A percentile compares a stretch with the other conserved stretches of the same genome.
Conservation (phyloP, 2,329 filamentous ascomycete genomes). For the Pyricularia sp. region DNA sequence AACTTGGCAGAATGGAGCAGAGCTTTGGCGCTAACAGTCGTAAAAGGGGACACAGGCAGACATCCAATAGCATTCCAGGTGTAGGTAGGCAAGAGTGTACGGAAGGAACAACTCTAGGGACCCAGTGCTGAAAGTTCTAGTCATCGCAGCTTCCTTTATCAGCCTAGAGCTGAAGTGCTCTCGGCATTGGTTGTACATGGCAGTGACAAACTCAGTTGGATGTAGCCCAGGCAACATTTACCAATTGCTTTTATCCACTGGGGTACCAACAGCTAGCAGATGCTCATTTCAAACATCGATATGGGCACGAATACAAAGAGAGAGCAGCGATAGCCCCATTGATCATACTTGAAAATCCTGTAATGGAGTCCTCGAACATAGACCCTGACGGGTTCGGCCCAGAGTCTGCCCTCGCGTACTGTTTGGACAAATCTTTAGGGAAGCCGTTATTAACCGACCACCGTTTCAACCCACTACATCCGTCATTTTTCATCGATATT, state of each 20-base stretch:
- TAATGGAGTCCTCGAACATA: neutral
- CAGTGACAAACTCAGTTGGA: neutral
- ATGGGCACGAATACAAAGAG: neutral
- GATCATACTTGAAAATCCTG: neutral
- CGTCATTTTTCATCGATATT: neutral
- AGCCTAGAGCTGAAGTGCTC: neutral
- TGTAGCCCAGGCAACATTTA: neutral
- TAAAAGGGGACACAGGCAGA: neutral
- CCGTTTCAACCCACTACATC: constrained; percentile 1
- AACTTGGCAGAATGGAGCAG: neutral
- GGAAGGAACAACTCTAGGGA: neutral
- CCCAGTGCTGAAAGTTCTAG: neutral
- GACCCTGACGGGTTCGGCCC: neutral
- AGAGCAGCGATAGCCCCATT: neutral
- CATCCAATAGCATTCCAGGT: neutral
- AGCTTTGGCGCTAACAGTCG: neutral
- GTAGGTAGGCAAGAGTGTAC: neutral
- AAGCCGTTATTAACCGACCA: neutral
- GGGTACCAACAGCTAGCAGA: neutral
- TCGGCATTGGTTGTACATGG: neutral
- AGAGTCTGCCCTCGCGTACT: constrained; percentile 1
- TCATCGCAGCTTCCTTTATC: neutral
- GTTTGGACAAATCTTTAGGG: neutral
- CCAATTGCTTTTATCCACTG: neutral
- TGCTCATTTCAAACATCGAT: neutral